Base-by-base conservation (phyloP, 768 basidiomycete genomes). In the Mycena chlorophos region DNA sequence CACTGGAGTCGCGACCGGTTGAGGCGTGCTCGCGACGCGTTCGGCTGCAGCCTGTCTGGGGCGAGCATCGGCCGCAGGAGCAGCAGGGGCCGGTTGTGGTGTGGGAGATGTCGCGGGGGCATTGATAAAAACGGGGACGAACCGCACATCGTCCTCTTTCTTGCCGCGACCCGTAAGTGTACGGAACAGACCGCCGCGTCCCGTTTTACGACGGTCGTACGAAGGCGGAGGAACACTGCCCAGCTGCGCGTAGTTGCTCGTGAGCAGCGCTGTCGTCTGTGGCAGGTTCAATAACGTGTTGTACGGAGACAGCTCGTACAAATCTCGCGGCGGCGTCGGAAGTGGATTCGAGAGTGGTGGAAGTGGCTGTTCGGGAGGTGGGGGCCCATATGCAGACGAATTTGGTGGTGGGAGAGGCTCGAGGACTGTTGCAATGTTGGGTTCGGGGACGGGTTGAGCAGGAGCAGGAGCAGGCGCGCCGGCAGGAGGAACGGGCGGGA, bases 301-400 rank as follows among this genome's bases (percentile, higher is more conserved):
- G 66, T 87, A 87, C 0, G 85, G 85, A 0, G 84, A 75, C 25
- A 70, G 69, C 13, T 79, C 75, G 67, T 85, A 87, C 6, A 89
- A 52, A 63, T 89, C 82, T 27, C 70, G 69, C 0, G 89, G 89
- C 0, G 82, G 87, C 2, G 66, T 55, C 0, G 89, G 89, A 8
- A 90, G 80, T 4, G 87, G 87, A 64, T 91, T 87, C 1, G 56
- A 50, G 16, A 71, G 60, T 13, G 67, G 63, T 5, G 59, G 55
- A 1, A 25, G 58, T 6, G 64, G 67, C 28, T 51, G 50, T 22
- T 63, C 58, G 12, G 45, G 42, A 17, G 66, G 66, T 19, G 70
- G 64, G 4, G 70, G 73, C 14, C 72, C 71, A 56, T 63, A 73
- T 0, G 65, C 70, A 17, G 60, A 54, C 3, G 65, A 58, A 48